A percentile compares a stretch with the other conserved stretches of the same genome.
Evolutionary conservation across 345 rosid species (phyloP).

Genomic region (Citrus medica): DNA sequence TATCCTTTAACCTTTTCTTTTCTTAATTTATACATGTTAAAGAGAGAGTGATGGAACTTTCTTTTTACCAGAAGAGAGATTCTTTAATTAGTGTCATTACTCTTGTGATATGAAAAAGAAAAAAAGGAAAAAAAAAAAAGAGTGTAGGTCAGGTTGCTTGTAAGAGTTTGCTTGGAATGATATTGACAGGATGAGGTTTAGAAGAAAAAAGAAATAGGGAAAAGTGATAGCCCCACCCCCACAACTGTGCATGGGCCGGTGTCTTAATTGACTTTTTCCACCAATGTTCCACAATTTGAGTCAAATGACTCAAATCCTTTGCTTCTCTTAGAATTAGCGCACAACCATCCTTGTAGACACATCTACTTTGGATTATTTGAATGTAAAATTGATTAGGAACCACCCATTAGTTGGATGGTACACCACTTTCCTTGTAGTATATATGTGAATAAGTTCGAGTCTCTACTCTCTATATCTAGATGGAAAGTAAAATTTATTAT

Average conservation of each 20-base stretch:
- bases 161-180: constrained; percentile 22
- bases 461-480: no score
- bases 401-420: no score
- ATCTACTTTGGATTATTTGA: no score
- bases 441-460: no score
- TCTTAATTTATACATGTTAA: no score
- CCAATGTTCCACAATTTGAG: no score
- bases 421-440: no score
- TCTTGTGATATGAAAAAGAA: not conserved
- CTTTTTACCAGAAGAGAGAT: not conserved
- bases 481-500: no score
- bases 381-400: no score
- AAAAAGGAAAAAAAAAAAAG: not conserved
- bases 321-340: not conserved
- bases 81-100: not conserved
- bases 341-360: no score
- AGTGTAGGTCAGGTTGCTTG: constrained; percentile 30
- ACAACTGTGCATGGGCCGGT: constrained; percentile 22
- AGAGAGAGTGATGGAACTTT: no score
- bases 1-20: no score
- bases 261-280: not conserved
- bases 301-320: not conserved
- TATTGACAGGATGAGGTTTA: not conserved
- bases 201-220: not conserved
- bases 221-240: constrained; percentile 1